A percentile compares a stretch with the other conserved stretches of the same genome.
Evolutionary conservation across 768 basidiomycete genomes (phyloP).

Genomic region (Suillus discolor): DNA sequence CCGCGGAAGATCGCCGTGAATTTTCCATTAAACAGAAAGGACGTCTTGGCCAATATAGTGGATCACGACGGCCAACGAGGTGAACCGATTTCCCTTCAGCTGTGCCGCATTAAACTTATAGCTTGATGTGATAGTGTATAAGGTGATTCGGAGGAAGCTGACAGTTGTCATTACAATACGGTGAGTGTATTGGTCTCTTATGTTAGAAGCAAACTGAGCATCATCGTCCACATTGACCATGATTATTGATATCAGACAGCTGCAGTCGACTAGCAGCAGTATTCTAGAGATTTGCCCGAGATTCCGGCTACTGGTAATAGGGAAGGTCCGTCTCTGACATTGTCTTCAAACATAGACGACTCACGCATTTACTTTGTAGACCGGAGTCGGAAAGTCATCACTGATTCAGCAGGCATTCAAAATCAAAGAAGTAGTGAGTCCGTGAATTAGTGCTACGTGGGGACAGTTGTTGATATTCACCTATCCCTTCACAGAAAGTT

Average conservation of each 20-base stretch:
- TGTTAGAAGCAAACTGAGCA: neutral
- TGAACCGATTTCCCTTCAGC: neutral
- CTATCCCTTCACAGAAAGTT: conserved; percentile 1
- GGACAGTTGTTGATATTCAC: neutral
- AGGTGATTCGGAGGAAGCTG: neutral
- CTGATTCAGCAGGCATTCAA: conserved; percentile 11
- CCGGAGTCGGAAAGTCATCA: conserved; percentile 12
- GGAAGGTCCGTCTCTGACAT: conserved; percentile 8
- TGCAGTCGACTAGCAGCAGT: conserved; percentile 6
- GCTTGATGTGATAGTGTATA: neutral
- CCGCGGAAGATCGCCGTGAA: conserved; percentile 5
- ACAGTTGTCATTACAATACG: neutral
- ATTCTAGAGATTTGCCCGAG: conserved; percentile 10
- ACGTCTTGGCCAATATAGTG: neutral
- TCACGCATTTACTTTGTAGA: conserved; percentile 7
- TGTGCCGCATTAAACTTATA: neutral
- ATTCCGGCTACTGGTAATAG: conserved; percentile 13
- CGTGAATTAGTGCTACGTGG: neutral
- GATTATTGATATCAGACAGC: conserved; percentile 1
- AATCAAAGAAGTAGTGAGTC: conserved; percentile 7
- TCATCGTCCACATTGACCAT: neutral
- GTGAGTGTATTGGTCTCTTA: neutral
- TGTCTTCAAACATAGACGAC: neutral
- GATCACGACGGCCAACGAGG: conserved; percentile 6
- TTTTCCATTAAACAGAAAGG: neutral